Evolutionary conservation across 345 rosid species (phyloP), one percentile per base, ranked within the genome.

Genomic region (Citrus mangshanensis): DNA sequence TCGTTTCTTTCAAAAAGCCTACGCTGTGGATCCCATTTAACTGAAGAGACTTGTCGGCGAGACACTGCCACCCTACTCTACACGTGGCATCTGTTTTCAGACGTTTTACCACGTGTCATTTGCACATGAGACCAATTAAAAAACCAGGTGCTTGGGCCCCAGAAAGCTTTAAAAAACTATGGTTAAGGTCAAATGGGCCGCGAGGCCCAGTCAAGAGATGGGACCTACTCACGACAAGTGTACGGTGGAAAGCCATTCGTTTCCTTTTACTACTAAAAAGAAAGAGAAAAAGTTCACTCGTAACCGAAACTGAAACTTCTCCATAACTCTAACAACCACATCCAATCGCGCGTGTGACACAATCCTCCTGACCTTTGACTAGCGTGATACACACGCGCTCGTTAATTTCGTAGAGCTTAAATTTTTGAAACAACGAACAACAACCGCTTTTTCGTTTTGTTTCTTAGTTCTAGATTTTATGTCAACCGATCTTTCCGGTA

Each of bases 371-470:
- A 4, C 4, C 60, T 56, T 35, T 0, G 6, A 9, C 27, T 40
- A 22, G 67, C 61, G 25, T 38, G 63, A 4, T 14, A 12, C 1
- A 22, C 71, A 68, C 81, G 81, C 56, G 76, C 25, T 1, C 0
- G 0, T 6, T 19, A 49, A 22, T 22, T 22, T n/a, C 78, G 62
- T 8, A 70, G 34, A n/a, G 54, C 12, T 30, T n/a, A 42, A 2
- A 6, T 49, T 62, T 32, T 49, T 27, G 18, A 34, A 59, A n/a
- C 70, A 82, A 71, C 79, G 60, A 76, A 76, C 82, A 42, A 62
- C 70, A 78, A 82, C 81, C 25, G 64, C 77, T 76, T 79, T 75
- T 72, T 67, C 68, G 85, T 71, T 75, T 74, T 72, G 49, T 78
- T 78, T n/a, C 64, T 56, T 35, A 24, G 56, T 27, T 69, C 64